Base-by-base conservation (phyloP, 352 stramenopile species). In the Thalassiosira livingstoniorum region DNA sequence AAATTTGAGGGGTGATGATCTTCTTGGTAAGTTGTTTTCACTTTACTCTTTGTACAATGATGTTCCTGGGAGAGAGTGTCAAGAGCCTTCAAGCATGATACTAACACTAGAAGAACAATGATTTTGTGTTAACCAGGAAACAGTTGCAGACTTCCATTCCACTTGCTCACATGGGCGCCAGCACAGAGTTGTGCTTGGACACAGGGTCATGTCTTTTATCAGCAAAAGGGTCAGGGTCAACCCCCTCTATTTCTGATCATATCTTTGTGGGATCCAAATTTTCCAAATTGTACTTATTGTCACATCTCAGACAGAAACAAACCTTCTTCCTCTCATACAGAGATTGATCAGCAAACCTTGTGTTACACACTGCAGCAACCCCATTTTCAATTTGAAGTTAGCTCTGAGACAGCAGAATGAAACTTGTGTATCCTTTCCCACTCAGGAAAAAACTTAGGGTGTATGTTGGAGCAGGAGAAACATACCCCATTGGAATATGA, bases 401-500 rank as follows among this genome's bases (percentile, higher is more conserved):
- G 25, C 21, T 39, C 11, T 13, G 35, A 64, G 32, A 53, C 35
- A 35, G 63, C 51, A 39, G 27, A 62, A 37, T 51, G 62, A 37
- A 82, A 82, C 37, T 51, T 60, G 4, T 21, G 31, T 18, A 55
- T 82, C 1, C 25, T 82, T 21, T 13, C 5, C 0, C 61, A 75
- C 34, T 65, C 75, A 25, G 37, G 31, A 18, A 39, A 39, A 11
- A 27, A 75, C 47, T 29, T 81, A 21, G 51, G 58, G 13, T 57
- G 15, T 37, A 64, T 64, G 31, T 25, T 81, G 0, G n/a, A 0
- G 34, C 54, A 47, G 2, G 57, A 83, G 18, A 13, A 60, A 27
- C 21, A 25, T 18, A 60, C 75, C 15, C 67, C 68, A 7, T 4
- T 83, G 0, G 60, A 29, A 43, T 79, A 83, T 45, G 76, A 69